Evolutionary conservation across 1,284 basidiomycete genomes (phyloP), one percentile per base, ranked within the genome.

Genomic region (Ceratobasidium sp.): DNA sequence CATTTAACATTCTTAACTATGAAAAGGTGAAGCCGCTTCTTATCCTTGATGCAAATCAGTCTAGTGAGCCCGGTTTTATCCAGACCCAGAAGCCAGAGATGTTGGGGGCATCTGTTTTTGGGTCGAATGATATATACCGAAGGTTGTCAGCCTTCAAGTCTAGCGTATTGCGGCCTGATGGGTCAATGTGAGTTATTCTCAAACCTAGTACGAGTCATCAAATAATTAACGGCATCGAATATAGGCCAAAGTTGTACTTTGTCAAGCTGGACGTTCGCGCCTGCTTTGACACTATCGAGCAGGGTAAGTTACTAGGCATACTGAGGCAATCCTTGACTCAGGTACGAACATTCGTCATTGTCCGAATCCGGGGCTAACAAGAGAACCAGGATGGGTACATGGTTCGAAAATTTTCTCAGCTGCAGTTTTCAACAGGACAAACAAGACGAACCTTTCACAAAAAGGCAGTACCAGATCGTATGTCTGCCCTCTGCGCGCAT

Each of bases 221-320:
- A 37, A 19, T 64, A 46, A 76, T 5, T 66, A 46, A 39, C 14
- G 31, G 56, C 39, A 16, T 24, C 34, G 77, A 54, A 51, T 48
- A 9, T 74, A 96, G 95, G 27, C 94, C 94, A 0, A 90, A 89
- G 77, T 82, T 98, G 2, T 98, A 96, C 81, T 97, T 99, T 79
- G 95, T 96, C 76, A 99, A 99, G 81, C 89, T 98, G 37, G 98
- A 99, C 80, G 94, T 99, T 16, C 91, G 92, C 76, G 92, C 95
- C 0, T 98, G 96, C 76, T 99, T 98, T 84, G 98, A 99, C 82
- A 95, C 93, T 0, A 98, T 99, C 77, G 91, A 96, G 54, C 98
- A 99, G 81, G 86, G 87, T 27, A 96, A 92, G 79, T 83, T 99
- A 61, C 82, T 99, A 16, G 84, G 88, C 43, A 94, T 99, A 37